Conservation (phyloP, 2,329 filamentous ascomycete species). For the Cadophora sp. region DNA sequence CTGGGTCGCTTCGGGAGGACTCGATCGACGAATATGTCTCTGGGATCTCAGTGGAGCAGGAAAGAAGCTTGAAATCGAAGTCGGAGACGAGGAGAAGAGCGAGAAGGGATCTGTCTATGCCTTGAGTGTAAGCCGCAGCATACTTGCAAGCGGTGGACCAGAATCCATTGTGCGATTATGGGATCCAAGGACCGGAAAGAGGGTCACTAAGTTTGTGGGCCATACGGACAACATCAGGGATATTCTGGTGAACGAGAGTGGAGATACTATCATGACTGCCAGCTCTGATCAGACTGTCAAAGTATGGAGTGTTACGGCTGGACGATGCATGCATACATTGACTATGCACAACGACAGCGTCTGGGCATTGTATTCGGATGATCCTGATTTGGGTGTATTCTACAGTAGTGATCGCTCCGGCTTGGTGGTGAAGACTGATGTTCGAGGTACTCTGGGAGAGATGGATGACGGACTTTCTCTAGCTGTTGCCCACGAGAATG, state of each 20-base stretch:
- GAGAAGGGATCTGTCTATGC: slow-evolving; percentile 98
- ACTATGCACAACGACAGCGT: slow-evolving; percentile 99
- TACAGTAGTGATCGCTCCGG: slow-evolving; percentile 95
- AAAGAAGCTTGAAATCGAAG: slow-evolving; percentile 85
- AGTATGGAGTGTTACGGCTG: slow-evolving; percentile 94
- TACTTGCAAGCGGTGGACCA: slow-evolving; percentile 91
- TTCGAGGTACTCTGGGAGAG: slow-evolving; percentile 73
- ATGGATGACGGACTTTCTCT: slow-evolving; percentile 88
- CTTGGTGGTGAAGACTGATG: slow-evolving; percentile 94
- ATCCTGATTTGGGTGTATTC: slow-evolving; percentile 85
- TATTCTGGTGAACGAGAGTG: slow-evolving; percentile 86
- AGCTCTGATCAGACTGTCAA: slow-evolving; percentile 98
- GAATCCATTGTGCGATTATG: slow-evolving; percentile 93
- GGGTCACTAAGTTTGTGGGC: slow-evolving; percentile 94
- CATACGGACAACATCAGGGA: slow-evolving; percentile 95
- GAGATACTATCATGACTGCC: slow-evolving; percentile 90
- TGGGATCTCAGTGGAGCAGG: slow-evolving; percentile 93
- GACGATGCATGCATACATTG: slow-evolving; percentile 95
- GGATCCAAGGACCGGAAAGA: slow-evolving; percentile 87
- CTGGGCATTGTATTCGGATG: slow-evolving; percentile 91
- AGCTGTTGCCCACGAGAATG: slow-evolving; percentile 91
- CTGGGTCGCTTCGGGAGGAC: slow-evolving; percentile 93
- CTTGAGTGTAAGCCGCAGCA: slow-evolving; percentile 76
- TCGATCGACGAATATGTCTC: slow-evolving; percentile 89
- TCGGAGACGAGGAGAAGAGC: slow-evolving; percentile 79